Evolutionary conservation across 768 basidiomycete species (phyloP), one percentile per base, ranked within the genome.

Genomic region (Cyathus striatus): DNA sequence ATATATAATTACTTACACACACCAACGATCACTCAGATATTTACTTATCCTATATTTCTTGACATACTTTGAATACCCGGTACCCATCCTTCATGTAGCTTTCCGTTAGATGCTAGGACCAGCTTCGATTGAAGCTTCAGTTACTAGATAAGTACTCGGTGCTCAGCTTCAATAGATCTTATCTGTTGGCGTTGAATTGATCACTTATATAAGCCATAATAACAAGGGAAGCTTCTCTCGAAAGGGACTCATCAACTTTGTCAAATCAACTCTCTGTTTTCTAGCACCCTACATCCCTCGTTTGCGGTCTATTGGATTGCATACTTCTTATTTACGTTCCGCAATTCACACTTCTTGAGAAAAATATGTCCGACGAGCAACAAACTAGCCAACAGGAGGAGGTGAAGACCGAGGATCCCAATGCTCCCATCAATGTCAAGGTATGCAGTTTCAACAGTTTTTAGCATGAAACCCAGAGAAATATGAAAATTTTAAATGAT

Each of bases 371-470:
- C n/a, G 62, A 71, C 44, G 66, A 72, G 18, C 67, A 68, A 33
- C 66, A 65, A 32, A 50, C 52, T 18, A 36, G 30, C 23, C 44
- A 25, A 17, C 52, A 52, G 37, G 58, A 65, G 5, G 70, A 73
- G 16, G 60, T 74, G 46, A 84, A 86, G 61, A 23, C 60, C 18
- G 82, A 79, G 60, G 78, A 81, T 49, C 61, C 72, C 6, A 78
- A 79, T 50, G 66, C 75, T 12, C 76, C 86, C 24, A 89, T 90
- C 58, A 89, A 87, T 56, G 79, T 90, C 62, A 89, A 86, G 77
- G 87, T 86, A 20, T 27, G 13, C 23, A 38, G 18, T 30, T 35
- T n/a, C 7, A n/a, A 9, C 20, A 24, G 13, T 22, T 23, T 43
- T 30, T 38, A 12, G 23, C 17, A 27, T 38, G 22, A 20, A 25